Evolutionary conservation across 1,284 basidiomycete species (phyloP), one percentile per base, ranked within the genome.

Genomic region (Salmacisia buchloeana): DNA sequence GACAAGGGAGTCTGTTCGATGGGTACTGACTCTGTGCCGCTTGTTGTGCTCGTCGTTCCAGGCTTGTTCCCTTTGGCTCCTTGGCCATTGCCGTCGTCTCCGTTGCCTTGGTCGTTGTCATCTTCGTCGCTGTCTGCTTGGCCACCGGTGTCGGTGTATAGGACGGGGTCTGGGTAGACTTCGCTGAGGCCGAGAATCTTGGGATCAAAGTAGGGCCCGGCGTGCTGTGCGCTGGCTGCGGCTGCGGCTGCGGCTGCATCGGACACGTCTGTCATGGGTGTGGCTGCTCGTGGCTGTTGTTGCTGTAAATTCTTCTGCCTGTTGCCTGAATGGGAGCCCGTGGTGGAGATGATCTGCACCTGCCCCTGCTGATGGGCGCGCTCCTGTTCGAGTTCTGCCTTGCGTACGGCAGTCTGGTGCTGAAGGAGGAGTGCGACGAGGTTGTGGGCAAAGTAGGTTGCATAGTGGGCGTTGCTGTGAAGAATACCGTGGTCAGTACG

Each of bases 401-500:
- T 54, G 49, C 49, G 49, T 31, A 33, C 29, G 10, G 25, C 12
- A 15, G 49, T 54, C 31, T 54, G 49, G 9, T 54, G 27, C 29
- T 54, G 49, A n/a, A 54, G 49, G 29, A 54, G 34, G 49, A 54
- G 49, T 12, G 49, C 49, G 49, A 54, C 27, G 49, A 54, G 49
- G 49, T 54, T 54, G 29, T 54, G 49, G 49, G 34, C 29, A n/a
- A 54, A 54, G 49, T 54, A 54, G 27, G 49, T 54, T 54, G 49
- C 49, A 31, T 33, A 54, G 15, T 54, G 49, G 13, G 49, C 49
- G 27, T 54, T 54, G 12, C n/a, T n/a, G n/a, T n/a, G n/a, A n/a
- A n/a, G n/a, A n/a, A n/a, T n/a, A n/a, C n/a, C n/a, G n/a, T n/a
- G n/a, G n/a, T n/a, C n/a, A n/a, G n/a, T n/a, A n/a, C n/a, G n/a